phyloP scores from a whole-genome alignment of 2,329 filamentous ascomycete species.

The Apiospora saccharicola region DNA sequence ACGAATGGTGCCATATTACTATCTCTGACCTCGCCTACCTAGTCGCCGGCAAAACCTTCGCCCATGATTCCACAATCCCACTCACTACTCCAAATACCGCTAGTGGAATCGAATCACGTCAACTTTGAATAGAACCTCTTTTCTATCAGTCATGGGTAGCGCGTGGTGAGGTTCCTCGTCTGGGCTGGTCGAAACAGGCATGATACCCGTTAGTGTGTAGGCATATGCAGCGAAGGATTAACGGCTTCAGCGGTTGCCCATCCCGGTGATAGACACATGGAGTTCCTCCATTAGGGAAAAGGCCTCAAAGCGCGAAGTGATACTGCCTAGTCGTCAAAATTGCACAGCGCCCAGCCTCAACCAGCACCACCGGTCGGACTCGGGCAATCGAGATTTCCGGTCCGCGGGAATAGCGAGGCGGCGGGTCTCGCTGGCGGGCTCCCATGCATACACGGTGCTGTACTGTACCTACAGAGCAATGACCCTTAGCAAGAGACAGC shows the following conservation, averaged over 20 bases:
- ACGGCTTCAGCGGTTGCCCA: conserved; percentile 16
- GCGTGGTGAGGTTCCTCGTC: not conserved
- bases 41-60: conserved; percentile 5
- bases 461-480: not conserved
- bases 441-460: not conserved
- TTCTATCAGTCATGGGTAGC: not conserved
- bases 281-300: conserved; percentile 8
- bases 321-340: conserved; percentile 1
- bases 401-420: not conserved
- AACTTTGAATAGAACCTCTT: not conserved
- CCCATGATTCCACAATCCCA: not conserved
- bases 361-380: conserved; percentile 8
- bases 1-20: conserved; percentile 4
- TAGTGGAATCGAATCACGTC: not conserved
- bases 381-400: conserved; percentile 12
- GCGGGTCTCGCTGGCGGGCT: conserved; percentile 4
- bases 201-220: conserved; percentile 15
- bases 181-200: conserved; percentile 8
- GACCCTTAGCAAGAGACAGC: conserved; percentile 20
- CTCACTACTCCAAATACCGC: not conserved
- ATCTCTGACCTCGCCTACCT: conserved; percentile 9
- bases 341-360: not conserved
- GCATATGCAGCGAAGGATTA: conserved; percentile 2
- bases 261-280: conserved; percentile 2
- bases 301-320: conserved; percentile 1